Base-by-base conservation (phyloP, 768 basidiomycete genomes). In the Boletus huronensis region DNA sequence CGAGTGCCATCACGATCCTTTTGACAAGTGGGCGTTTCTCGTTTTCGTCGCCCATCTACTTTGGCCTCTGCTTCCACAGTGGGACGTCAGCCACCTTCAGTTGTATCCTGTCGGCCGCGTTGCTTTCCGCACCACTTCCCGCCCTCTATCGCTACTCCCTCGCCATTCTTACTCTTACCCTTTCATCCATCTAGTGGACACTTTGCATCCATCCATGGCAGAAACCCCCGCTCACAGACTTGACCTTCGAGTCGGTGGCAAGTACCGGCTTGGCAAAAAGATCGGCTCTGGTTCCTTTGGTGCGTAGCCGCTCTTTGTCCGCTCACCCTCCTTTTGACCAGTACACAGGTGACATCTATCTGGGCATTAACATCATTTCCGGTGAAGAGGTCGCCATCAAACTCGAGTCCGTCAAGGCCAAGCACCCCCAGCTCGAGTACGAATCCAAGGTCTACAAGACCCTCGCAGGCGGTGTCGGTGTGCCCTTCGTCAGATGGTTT, bases 331-430 rank as follows among this genome's bases (percentile, higher is more conserved):
- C 48, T 54, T 40, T 36, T 61, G 23, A 65, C 55, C 54, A 40
- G 38, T 23, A 35, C 19, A 36, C 43, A 96, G 96, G 94, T 74
- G 96, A 98, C 71, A 98, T 99, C 75, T 98, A 98, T 73, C 91
- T 98, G 58, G 97, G 97, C 54, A 96, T 97, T 74, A 99, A 98
- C 82, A 98, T 99, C 78, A 98, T 98, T 70, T 98, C 96, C 17
- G 96, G 96, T 25, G 97, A 99, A 72, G 97, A 98, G 71, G 96
- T 98, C 57, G 97, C 94, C 70, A 99, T 99, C 82, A 99, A 99
- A 77, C 91, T 99, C 65, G 97, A 99, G 76, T 98, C 96, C 2
- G 93, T 98, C 73, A 99, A 99, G 75, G 97, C 97, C 63, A 99
- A 99, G 74, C 97, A 99, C 64, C 97, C 97, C n/a, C 97, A 99